A percentile compares a stretch with the other conserved stretches of the same genome.
Evolutionary conservation across 305 asterid genomes (phyloP).

Genomic region (Ajuga reptans): DNA sequence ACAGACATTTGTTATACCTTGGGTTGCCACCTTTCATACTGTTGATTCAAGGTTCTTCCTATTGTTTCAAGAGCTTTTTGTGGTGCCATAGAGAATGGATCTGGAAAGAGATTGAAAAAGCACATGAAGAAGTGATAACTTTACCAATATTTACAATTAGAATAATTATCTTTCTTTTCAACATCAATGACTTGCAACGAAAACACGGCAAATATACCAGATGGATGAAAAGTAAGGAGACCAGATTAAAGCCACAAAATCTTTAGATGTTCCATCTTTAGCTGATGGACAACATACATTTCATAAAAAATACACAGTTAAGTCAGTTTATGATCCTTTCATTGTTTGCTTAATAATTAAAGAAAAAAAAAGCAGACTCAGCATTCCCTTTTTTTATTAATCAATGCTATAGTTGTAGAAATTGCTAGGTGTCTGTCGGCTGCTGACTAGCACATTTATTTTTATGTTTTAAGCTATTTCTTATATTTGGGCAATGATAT

Average conservation of each 20-base stretch:
- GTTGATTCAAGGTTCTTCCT: slow-evolving; percentile 81
- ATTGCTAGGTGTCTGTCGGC: not conserved
- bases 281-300: not conserved
- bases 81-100: slow-evolving; percentile 95
- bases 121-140: slow-evolving; percentile 19
- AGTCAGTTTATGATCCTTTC: not conserved
- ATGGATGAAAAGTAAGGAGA: not conserved
- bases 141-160: not conserved
- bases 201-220: not conserved
- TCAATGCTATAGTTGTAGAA: not conserved
- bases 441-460: not conserved
- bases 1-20: slow-evolving; percentile 44
- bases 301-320: not conserved
- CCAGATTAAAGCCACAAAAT: not conserved
- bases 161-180: not conserved
- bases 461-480: not conserved
- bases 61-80: slow-evolving; percentile 90
- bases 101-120: slow-evolving; percentile 35
- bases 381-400: not conserved
- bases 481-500: not conserved
- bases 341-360: not conserved
- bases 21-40: slow-evolving; percentile 99
- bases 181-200: not conserved
- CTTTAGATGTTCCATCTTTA: not conserved
- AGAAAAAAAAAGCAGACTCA: not conserved